Evolutionary conservation across 1,139 yeast genomes (phyloP).

Genomic region (Eremothecium sinecaudum): DNA sequence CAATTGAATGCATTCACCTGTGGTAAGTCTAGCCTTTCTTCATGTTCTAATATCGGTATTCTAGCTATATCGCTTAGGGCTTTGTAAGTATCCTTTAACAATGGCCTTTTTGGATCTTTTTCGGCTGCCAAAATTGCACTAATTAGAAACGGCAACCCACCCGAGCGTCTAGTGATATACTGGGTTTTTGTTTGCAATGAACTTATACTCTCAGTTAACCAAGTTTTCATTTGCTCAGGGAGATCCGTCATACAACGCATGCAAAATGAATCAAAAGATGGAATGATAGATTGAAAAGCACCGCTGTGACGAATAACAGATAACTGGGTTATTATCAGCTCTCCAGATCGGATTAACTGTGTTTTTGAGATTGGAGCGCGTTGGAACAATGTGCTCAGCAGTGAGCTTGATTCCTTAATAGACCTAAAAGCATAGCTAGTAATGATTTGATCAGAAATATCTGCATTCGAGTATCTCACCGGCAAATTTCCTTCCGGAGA

Average conservation of each 20-base stretch:
- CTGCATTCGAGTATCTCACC: slow-evolving; percentile 31
- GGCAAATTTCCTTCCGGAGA: slow-evolving; percentile 58
- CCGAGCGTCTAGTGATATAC: slow-evolving; percentile 77
- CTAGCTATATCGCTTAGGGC: slow-evolving; percentile 45
- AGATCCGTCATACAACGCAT: slow-evolving; percentile 37
- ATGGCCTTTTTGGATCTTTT: slow-evolving; percentile 29
- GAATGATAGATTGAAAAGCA: slow-evolving; percentile 80
- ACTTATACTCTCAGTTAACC: slow-evolving; percentile 49
- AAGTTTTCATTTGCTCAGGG: slow-evolving; percentile 36
- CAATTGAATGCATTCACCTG: slow-evolving; percentile 93
- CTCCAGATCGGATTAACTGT: slow-evolving; percentile 38
- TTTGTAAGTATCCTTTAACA: slow-evolving; percentile 43
- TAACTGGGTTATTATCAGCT: slow-evolving; percentile 53
- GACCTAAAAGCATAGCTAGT: slow-evolving; percentile 76
- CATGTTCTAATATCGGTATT: slow-evolving; percentile 38
- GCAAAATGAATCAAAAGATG: slow-evolving; percentile 62
- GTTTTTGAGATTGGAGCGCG: slow-evolving; percentile 20
- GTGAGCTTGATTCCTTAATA: slow-evolving; percentile 61
- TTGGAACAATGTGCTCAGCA: slow-evolving; percentile 38
- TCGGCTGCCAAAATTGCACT: slow-evolving; percentile 63
- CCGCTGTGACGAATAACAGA: slow-evolving; percentile 79
- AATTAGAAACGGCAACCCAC: slow-evolving; percentile 75
- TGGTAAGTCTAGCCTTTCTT: slow-evolving; percentile 61
- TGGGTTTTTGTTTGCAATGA: slow-evolving; percentile 52
- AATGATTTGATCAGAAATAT: slow-evolving; percentile 52